Base-by-base conservation (phyloP, 768 basidiomycete species). In the Sarcomyxa edulis region DNA sequence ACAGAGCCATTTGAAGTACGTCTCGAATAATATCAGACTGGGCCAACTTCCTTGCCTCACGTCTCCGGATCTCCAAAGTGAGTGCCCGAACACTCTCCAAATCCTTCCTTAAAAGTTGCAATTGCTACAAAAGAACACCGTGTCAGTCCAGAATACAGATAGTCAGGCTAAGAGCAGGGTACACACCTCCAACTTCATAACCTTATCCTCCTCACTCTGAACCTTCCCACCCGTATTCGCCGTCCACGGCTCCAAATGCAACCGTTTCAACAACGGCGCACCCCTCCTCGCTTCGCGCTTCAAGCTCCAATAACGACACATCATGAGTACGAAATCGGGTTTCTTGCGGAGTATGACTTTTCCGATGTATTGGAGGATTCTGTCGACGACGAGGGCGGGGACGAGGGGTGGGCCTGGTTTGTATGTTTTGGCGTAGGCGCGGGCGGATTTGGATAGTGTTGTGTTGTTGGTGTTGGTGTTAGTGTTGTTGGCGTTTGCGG, bases 171-270 rank as follows among this genome's bases (percentile, higher is more conserved):
- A n/a, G n/a, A n/a, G n/a, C n/a, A 22, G 21, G 34, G 35, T 24
- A 48, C 81, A 11, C 39, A 91, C 93, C 61, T 88, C 80, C 15
- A 96, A 72, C 51, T 89, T 92, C 67, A 79, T 71, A 7, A 68
- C 59, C 59, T 86, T 90, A 45, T 96, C 90, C 44, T 85, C 83
- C 14, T 93, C 88, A 4, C 80, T 88, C 51, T 89, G 72, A 21
- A 74, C 56, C 47, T 76, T 76, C 6, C 65, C 64, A 5, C 71
- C 70, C 12, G 79, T 72, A 28, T 74, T 78, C 3, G 90, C 89
- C 1, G 94, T 97, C 96, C 96, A 98, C 1, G 96, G 95, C 64
- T 99, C 95, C 19, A 98, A 66, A 62, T 99, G 93, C 41, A 99
- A 56, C 37, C 96, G 57, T 61, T 98, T 98, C 48, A 99, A 60